phyloP scores from a whole-genome alignment of 1,139 yeast genomes.

The Magnusiomyces magnusii region DNA sequence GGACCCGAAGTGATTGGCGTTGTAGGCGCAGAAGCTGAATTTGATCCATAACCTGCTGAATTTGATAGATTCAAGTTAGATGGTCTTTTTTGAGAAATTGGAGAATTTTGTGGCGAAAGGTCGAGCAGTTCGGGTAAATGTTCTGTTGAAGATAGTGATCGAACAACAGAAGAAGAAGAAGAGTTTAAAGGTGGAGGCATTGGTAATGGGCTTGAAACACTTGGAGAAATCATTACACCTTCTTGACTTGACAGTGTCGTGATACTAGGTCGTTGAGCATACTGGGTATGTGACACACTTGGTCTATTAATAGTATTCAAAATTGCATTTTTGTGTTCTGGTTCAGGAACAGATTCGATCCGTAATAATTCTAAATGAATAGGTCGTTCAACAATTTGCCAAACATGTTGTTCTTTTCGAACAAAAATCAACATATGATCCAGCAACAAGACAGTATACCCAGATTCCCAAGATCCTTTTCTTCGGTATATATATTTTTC shows the following conservation, averaged over 20 bases:
- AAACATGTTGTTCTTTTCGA: slow-evolving; percentile 30
- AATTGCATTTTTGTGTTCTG: slow-evolving; percentile 24
- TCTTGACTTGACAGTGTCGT: neutral
- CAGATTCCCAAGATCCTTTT: slow-evolving; percentile 2
- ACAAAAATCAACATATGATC: slow-evolving; percentile 62
- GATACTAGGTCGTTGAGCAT: neutral
- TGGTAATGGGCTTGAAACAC: neutral
- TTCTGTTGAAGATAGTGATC: neutral
- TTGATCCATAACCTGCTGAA: neutral
- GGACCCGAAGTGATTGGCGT: neutral
- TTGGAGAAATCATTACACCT: neutral
- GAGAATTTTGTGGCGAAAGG: neutral
- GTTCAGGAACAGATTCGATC: slow-evolving; percentile 32
- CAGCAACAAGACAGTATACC: slow-evolving; percentile 42
- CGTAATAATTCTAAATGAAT: slow-evolving; percentile 37
- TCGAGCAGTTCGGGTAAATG: neutral
- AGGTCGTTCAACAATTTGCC: slow-evolving; percentile 34
- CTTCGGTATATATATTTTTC: slow-evolving; percentile 8
- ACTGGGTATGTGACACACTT: neutral
- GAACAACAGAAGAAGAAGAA: neutral
- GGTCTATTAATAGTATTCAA: slow-evolving; percentile 11
- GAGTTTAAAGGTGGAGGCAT: neutral
- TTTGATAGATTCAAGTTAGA: neutral
- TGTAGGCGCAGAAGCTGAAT: neutral
- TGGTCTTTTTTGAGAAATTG: neutral